Percentiles rank a stretch among this genome's conserved stretches.
phyloP scores from a whole-genome alignment of 2,329 filamentous ascomycete genomes.

The Aureobasidium sp. region DNA sequence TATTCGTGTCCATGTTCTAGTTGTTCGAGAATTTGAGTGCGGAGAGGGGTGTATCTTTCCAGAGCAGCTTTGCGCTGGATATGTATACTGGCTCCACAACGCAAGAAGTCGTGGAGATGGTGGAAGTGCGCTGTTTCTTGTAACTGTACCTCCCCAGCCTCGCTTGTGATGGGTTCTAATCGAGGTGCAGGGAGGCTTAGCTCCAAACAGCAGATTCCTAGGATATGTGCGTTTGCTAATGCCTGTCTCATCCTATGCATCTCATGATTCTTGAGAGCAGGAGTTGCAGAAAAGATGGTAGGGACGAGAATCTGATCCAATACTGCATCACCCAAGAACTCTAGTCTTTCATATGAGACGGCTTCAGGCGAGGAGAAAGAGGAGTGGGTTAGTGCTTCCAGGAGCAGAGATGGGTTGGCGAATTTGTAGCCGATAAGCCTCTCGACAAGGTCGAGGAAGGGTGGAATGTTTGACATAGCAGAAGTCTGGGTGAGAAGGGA shows the following conservation, averaged over 20 bases:
- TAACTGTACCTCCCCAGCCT: constrained; percentile 13
- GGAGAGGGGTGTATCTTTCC: constrained; percentile 43
- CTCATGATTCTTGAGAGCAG: constrained; percentile 44
- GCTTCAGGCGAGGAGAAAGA: constrained; percentile 48
- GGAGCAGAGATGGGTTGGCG: constrained; percentile 57
- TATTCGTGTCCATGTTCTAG: constrained; percentile 51
- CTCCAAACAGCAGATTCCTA: constrained; percentile 69
- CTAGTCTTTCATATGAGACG: constrained; percentile 64
- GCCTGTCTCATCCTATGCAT: constrained; percentile 74
- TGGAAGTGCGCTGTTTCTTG: constrained; percentile 5
- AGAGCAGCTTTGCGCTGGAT: constrained; percentile 40
- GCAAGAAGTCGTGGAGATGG: constrained; percentile 28
- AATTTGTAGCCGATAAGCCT: constrained; percentile 66
- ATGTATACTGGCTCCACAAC: constrained; percentile 37
- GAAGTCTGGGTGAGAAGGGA: background rate
- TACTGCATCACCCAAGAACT: constrained; percentile 81
- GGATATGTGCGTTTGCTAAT: constrained; percentile 71
- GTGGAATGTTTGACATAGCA: background rate
- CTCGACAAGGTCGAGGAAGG: constrained; percentile 42
- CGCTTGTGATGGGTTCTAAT: background rate
- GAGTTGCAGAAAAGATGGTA: constrained; percentile 49
- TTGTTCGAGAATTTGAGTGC: constrained; percentile 43
- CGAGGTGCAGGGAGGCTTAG: constrained; percentile 34
- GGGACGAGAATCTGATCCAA: constrained; percentile 70
- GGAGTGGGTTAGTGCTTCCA: constrained; percentile 75